Conservation (phyloP, 306 rosid genomes). For the Malus sieversii region DNA sequence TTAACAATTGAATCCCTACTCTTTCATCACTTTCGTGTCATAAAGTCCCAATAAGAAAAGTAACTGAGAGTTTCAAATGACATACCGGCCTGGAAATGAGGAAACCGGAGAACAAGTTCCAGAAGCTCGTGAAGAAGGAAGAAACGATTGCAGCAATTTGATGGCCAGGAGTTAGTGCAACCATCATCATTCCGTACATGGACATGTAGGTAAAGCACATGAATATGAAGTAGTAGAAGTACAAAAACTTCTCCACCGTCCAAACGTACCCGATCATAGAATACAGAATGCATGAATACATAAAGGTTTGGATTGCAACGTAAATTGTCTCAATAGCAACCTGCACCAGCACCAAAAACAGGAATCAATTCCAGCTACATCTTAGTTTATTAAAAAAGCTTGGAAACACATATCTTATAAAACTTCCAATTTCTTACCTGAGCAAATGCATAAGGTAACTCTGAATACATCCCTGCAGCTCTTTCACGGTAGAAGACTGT, state of each 20-base stretch:
- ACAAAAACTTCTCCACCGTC: slow-evolving; percentile 34
- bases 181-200: slow-evolving; percentile 61
- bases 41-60: background rate
- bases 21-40: background rate
- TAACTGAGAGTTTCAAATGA: slow-evolving; percentile 1
- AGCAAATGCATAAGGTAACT: slow-evolving; percentile 53
- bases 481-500: slow-evolving; percentile 65
- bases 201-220: slow-evolving; percentile 56
- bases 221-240: slow-evolving; percentile 55
- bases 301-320: slow-evolving; percentile 32
- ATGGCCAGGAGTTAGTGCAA: slow-evolving; percentile 51
- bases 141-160: slow-evolving; percentile 45
- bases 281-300: slow-evolving; percentile 31
- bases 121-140: slow-evolving; percentile 45
- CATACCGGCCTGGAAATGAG: slow-evolving; percentile 50
- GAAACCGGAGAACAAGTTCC: slow-evolving; percentile 76
- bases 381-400: background rate
- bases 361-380: too few species aligned
- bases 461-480: slow-evolving; percentile 68
- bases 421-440: slow-evolving; percentile 30
- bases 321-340: slow-evolving; percentile 53
- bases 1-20: too few species aligned
- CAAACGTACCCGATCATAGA: slow-evolving; percentile 52
- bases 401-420: background rate
- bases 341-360: slow-evolving; percentile 23